Base-by-base conservation (phyloP, 2,329 filamentous ascomycete species). In the Fusarium tuaranense region DNA sequence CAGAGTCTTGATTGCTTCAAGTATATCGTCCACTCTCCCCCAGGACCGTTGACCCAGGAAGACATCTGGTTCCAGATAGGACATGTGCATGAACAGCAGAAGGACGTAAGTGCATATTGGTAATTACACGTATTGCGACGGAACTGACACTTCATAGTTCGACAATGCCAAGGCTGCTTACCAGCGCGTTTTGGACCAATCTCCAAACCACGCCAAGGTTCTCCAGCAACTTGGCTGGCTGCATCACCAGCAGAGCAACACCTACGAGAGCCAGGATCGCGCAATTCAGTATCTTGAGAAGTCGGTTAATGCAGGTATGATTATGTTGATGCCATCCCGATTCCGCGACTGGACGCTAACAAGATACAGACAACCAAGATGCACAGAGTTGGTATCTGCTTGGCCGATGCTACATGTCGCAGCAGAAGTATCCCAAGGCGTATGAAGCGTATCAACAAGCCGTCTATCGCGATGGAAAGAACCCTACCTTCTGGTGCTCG, bases 41-140 rank as follows among this genome's bases (percentile, higher is more conserved):
- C 97, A 4, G 92, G 94, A 5, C 97, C 97, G 3, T 84, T 99
- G 78, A 98, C 95, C 0, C 95, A 98, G 82, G 96, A 98, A 83
- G 97, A 99, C 79, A 99, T 99, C 70, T 98, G 96, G 96, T 99
- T 99, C 87, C 97, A 99, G 84, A 98, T 99, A 80, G 97, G 97
- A 30, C 97, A 99, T 83, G 97, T 99, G 60, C 95, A 99, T 80
- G 97, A 99, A 82, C 97, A 98, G 80, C 96, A 98, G 84, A 98
- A 98, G 88, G 97, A 99, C 80, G 95, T 98, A 88, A 86, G 95
- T 88, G 18, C n/a, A n/a, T 9, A 18, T n/a, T n/a, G 6, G 18
- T 14, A 13, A 20, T 1, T 7, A 32, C 6, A 25, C 7, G 13
- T 20, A 13, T 32, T 32, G 48, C 38, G 8, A n/a, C 85, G 63